Evolutionary conservation across 768 basidiomycete species (phyloP).

Genomic region (Trametes cingulata): DNA sequence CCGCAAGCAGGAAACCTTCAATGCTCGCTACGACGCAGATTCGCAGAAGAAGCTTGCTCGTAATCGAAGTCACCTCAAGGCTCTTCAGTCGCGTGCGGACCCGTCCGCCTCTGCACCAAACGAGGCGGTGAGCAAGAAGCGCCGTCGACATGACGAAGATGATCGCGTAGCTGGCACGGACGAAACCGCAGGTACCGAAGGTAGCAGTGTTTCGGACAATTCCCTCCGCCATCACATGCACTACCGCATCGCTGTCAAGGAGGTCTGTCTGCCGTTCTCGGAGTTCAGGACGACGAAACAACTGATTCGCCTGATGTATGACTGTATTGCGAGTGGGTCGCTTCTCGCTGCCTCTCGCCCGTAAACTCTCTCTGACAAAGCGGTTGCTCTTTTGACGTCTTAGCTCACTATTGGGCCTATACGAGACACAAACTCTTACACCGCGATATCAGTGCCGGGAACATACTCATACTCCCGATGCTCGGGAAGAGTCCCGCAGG

Average conservation of each 20-base stretch:
- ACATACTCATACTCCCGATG: background rate
- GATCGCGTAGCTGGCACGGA: background rate
- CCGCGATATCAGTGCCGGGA: conserved; percentile 2
- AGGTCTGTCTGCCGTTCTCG: conserved; percentile 5
- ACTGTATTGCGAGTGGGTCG: background rate
- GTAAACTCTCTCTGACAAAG: background rate
- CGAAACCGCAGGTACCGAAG: background rate
- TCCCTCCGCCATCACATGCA: conserved; percentile 1
- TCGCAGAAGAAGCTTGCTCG: too few species aligned
- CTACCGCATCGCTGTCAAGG: conserved; percentile 14
- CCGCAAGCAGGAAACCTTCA: background rate
- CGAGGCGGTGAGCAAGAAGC: too few species aligned
- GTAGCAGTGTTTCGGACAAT: background rate
- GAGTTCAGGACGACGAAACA: conserved; percentile 1
- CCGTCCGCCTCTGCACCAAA: too few species aligned
- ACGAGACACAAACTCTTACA: background rate
- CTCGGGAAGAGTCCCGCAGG: background rate
- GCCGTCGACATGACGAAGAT: background rate
- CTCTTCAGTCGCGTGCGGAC: too few species aligned
- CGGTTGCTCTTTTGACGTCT: too few species aligned
- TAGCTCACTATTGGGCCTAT: background rate
- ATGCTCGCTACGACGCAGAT: too few species aligned
- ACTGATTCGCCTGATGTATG: background rate
- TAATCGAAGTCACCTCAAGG: too few species aligned
- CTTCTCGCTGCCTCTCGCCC: background rate